Percentiles rank a stretch among this genome's conserved stretches.
These are phyloP conservation scores for Talaromyces sp. DNA, from an alignment of 2,329 filamentous ascomycete genomes.

Conservation along the genomic window DNA sequence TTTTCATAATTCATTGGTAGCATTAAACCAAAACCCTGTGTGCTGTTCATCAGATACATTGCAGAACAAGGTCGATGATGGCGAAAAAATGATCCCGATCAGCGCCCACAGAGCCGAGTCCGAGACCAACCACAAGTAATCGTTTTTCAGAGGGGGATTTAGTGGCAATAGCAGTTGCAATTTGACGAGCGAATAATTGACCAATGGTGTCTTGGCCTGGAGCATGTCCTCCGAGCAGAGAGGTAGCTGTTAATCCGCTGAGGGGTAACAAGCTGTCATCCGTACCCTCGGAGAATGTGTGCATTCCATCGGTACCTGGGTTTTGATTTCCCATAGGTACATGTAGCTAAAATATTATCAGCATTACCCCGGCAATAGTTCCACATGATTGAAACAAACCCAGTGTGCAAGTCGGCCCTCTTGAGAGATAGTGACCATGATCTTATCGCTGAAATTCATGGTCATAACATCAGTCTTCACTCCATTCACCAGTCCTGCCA, in stretches of 20 bases:
- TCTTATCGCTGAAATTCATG: constrained; percentile 82
- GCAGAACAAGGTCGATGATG: constrained; percentile 46
- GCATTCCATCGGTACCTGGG: constrained; percentile 39
- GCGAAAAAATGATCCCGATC: constrained; percentile 48
- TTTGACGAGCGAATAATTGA: constrained; percentile 85
- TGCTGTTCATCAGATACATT: constrained; percentile 33
- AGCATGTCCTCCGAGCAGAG: constrained; percentile 80
- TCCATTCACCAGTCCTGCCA: constrained; percentile 66
- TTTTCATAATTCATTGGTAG: neutral
- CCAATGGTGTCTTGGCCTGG: constrained; percentile 79
- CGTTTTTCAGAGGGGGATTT: constrained; percentile 66
- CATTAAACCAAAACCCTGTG: too few species aligned
- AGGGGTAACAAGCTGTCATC: constrained; percentile 70
- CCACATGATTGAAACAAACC: constrained; percentile 58
- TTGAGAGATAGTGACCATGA: constrained; percentile 86
- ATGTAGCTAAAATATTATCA: constrained; percentile 29
- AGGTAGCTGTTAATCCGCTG: constrained; percentile 80
- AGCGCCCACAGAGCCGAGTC: constrained; percentile 51
- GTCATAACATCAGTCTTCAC: constrained; percentile 71
- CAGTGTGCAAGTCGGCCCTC: constrained; percentile 85
- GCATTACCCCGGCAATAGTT: neutral
- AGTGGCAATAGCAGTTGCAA: constrained; percentile 76
- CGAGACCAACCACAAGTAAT: constrained; percentile 61
- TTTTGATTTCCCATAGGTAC: constrained; percentile 39
- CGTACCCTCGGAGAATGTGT: constrained; percentile 44